Conservation (phyloP, 1,284 basidiomycete species). For the Heterobasidion occidentale region DNA sequence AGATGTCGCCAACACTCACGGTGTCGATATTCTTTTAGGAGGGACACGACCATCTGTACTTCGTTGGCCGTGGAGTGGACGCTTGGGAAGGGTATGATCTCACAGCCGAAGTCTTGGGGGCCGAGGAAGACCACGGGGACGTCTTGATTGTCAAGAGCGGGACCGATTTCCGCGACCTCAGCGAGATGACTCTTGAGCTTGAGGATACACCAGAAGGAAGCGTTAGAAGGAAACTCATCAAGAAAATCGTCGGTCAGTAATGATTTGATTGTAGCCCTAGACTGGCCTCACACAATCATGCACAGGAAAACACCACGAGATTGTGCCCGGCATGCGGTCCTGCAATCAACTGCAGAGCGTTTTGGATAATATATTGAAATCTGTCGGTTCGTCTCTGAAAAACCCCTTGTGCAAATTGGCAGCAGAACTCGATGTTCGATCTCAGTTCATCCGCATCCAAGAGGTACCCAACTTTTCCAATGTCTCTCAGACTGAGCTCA, state of each 20-base stretch:
- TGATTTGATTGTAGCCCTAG: no score
- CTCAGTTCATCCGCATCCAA: slow-evolving; percentile 61
- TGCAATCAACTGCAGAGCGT: slow-evolving; percentile 52
- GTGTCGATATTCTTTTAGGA: slow-evolving; percentile 80
- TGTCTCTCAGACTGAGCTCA: not conserved
- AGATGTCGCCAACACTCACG: slow-evolving; percentile 51
- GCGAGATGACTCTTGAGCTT: slow-evolving; percentile 64
- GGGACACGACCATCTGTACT: slow-evolving; percentile 91
- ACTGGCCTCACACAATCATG: not conserved
- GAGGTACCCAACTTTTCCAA: slow-evolving; percentile 37
- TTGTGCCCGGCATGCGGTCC: slow-evolving; percentile 53
- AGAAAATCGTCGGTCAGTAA: slow-evolving; percentile 47
- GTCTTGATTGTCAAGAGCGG: slow-evolving; percentile 80
- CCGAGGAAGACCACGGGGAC: slow-evolving; percentile 69
- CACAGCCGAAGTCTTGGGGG: slow-evolving; percentile 52
- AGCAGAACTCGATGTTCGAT: slow-evolving; percentile 70
- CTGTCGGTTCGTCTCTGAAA: slow-evolving; percentile 64
- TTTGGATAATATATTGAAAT: slow-evolving; percentile 60
- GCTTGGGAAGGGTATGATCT: slow-evolving; percentile 69
- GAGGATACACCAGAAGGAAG: slow-evolving; percentile 53
- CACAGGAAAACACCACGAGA: slow-evolving; percentile 57
- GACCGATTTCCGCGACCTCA: slow-evolving; percentile 86
- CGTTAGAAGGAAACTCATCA: slow-evolving; percentile 63
- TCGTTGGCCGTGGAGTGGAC: slow-evolving; percentile 69
- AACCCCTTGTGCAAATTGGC: slow-evolving; percentile 68